Base-by-base conservation (phyloP, 2,329 filamentous ascomycete genomes). In the Blastomyces emzantsi region DNA sequence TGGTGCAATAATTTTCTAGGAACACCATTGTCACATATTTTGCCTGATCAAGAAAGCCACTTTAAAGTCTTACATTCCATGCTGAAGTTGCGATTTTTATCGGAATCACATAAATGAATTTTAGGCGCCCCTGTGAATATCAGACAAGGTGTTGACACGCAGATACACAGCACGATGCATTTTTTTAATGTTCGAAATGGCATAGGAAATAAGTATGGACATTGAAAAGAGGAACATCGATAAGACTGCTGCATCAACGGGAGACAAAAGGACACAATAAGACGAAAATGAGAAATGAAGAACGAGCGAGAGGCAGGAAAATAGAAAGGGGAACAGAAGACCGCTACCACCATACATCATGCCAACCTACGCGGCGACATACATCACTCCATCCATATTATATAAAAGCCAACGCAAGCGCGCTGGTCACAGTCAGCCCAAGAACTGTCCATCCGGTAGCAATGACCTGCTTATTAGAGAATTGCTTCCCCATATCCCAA, bases 381-480 rank as follows among this genome's bases (percentile, higher is more conserved):
- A 60, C 25, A 33, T 43, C 43, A 33, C 58, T 7, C 15, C 57
- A 30, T 33, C 25, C 57, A 30, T 33, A 30, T 47, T 60, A 60
- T 8, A 47, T n/a, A 49, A 49, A 49, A 33, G 80, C 80, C 74
- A 83, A 73, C 62, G 70, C 74, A 66, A 80, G 66, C 61, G 83
- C 78, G 70, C 78, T 79, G 58, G 79, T 74, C 57, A 80, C 76
- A 65, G 80, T 85, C 70, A 85, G 67, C 3, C 81, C 87, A 62
- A 89, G 76, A 41, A 84, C 84, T 51, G 79, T 73, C 85, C 86
- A 90, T 19, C 87, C 87, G 1, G 84, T 86, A 75, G 79, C 79
- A 69, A 85, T 83, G 65, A 90, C 87, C 71, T 82, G 78, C 76
- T 82, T 78, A 73, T 90, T 90, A 70, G 78, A 82, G 66, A 90